Conservation (phyloP, 202 grass and related monocot species). For the Brachypodium distachyon region DNA sequence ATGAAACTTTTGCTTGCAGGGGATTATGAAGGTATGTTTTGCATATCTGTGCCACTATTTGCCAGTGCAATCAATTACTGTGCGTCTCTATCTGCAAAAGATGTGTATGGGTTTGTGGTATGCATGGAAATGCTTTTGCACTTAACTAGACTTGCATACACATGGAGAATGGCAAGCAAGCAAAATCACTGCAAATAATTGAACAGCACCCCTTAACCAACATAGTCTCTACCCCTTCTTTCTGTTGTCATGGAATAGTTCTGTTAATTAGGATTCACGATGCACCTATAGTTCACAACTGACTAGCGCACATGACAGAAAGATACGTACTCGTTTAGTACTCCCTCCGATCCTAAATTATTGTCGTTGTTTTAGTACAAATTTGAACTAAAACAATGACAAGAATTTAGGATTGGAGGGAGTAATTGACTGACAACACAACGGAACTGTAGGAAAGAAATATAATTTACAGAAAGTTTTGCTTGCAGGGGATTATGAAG, state of each 20-base stretch:
- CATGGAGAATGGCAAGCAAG: not conserved
- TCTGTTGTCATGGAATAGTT: not conserved
- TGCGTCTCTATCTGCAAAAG: conserved; percentile 54
- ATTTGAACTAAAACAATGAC: too few species aligned
- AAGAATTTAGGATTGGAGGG: too few species aligned
- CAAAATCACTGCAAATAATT: not conserved
- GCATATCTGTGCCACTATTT: conserved; percentile 55
- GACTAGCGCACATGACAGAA: not conserved
- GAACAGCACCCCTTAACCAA: not conserved
- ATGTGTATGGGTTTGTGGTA: not conserved
- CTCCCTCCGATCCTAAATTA: too few species aligned
- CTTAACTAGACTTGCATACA: not conserved
- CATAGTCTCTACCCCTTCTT: not conserved
- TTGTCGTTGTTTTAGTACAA: too few species aligned
- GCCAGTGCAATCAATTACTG: conserved; percentile 35
- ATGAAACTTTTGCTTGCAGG: not conserved
- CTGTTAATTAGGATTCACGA: not conserved
- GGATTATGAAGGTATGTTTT: not conserved
- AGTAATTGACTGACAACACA: conserved; percentile 16
- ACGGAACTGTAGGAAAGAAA: not conserved
- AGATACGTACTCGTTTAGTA: not conserved
- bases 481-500: not conserved
- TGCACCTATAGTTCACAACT: not conserved
- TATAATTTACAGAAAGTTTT: not conserved
- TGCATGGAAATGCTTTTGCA: not conserved